phyloP scores from a whole-genome alignment of 73 alveolate genomes.

The Paramecium biaurelia region DNA sequence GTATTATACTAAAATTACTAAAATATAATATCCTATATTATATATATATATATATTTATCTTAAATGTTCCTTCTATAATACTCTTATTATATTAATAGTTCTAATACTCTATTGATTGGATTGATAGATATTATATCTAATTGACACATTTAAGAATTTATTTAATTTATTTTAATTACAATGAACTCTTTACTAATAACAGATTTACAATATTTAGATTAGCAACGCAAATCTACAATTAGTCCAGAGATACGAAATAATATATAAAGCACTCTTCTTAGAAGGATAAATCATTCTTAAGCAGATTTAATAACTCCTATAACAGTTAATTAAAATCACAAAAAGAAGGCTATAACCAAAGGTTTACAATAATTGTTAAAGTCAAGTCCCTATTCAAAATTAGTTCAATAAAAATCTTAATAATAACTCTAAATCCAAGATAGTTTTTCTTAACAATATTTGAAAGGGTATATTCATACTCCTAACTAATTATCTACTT shows the following conservation, averaged over 20 bases:
- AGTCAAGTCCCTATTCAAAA: constrained; percentile 17
- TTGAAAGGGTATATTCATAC: not conserved
- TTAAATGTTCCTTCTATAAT: not conserved
- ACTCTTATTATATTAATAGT: not conserved
- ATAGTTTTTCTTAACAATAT: constrained; percentile 29
- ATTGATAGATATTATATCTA: too few relatives aligned
- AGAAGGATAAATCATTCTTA: not conserved
- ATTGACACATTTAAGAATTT: too few relatives aligned
- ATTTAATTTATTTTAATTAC: not conserved
- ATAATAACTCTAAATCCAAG: not conserved
- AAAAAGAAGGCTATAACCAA: not conserved
- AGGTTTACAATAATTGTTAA: constrained; percentile 2
- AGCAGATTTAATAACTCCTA: not conserved
- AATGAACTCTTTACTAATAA: not conserved
- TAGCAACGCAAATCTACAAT: not conserved
- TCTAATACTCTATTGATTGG: not conserved
- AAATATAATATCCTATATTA: too few relatives aligned
- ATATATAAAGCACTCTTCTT: not conserved
- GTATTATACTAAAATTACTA: too few relatives aligned
- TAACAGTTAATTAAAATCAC: not conserved
- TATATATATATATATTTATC: not conserved
- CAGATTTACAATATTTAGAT: not conserved
- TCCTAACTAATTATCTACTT: not conserved
- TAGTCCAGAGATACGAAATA: not conserved
- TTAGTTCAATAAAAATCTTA: not conserved